These are phyloP conservation scores for Emergomyces orientalis DNA, from an alignment of 2,329 filamentous ascomycete genomes.

Conservation along the genomic window DNA sequence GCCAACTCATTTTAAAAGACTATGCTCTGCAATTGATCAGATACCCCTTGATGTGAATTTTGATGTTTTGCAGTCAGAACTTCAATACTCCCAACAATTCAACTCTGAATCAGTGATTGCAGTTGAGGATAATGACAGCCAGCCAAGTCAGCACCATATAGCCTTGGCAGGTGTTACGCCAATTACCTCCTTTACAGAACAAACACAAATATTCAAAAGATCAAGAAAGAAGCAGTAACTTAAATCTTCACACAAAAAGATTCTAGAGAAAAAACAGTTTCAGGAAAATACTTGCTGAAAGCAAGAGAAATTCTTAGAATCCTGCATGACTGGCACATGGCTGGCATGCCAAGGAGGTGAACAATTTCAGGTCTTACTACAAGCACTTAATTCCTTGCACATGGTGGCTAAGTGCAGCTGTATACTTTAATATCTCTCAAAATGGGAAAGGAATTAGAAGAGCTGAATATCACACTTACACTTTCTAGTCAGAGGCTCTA, in stretches of 20 bases:
- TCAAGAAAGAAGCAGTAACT: conserved; percentile 5
- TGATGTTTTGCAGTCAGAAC: conserved; percentile 1
- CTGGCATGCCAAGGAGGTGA: too few species aligned
- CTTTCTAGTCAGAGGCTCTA: neutral
- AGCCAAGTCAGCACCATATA: neutral
- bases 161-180: neutral
- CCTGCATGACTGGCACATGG: neutral
- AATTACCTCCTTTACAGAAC: conserved; percentile 1
- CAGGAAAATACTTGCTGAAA: neutral
- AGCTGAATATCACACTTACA: neutral
- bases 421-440: neutral
- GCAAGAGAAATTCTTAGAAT: neutral
- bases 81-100: neutral
- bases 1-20: conserved; percentile 14
- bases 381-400: neutral
- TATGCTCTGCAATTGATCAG: neutral
- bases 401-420: neutral
- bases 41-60: neutral
- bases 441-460: neutral
- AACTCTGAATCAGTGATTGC: neutral
- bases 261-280: neutral
- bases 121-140: neutral
- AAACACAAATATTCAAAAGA: conserved; percentile 5
- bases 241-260: neutral
- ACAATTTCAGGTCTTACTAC: neutral